Evolutionary conservation across 78 protist genomes (phyloP).

Genomic region (Protostelium mycophagum): DNA sequence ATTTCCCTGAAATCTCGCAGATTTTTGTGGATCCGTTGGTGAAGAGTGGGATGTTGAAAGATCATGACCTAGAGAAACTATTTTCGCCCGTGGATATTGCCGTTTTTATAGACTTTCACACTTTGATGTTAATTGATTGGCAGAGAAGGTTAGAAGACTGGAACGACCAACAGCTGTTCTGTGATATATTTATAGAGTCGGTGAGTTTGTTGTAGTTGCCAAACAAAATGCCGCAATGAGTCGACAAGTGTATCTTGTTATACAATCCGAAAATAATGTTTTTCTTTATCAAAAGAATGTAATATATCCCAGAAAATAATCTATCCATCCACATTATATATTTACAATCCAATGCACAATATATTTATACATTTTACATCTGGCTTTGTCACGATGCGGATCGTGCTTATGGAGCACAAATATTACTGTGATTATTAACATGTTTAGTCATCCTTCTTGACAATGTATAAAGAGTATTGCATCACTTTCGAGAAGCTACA

Average conservation of each 20-base stretch:
- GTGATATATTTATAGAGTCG: neutral
- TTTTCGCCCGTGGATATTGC: neutral
- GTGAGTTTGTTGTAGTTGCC: neutral
- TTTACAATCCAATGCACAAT: too few species aligned
- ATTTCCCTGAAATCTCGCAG: neutral
- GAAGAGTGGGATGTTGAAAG: neutral
- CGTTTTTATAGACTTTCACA: neutral
- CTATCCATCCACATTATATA: too few species aligned
- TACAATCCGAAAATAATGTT: too few species aligned
- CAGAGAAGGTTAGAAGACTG: neutral
- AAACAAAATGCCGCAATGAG: too few species aligned
- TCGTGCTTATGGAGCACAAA: too few species aligned
- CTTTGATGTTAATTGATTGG: neutral
- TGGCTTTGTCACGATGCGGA: too few species aligned
- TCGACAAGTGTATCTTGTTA: too few species aligned
- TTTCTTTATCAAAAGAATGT: too few species aligned
- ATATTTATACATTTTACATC: too few species aligned
- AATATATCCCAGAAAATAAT: too few species aligned
- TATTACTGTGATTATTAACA: too few species aligned
- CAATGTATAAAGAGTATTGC: neutral
- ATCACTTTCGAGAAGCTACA: neutral
- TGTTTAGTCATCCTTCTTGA: neutral
- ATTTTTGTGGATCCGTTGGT: neutral
- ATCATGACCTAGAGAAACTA: neutral
- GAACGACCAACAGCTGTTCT: neutral